Conservation (phyloP, 2,329 filamentous ascomycete species). For the Fusarium chlamydosporum region DNA sequence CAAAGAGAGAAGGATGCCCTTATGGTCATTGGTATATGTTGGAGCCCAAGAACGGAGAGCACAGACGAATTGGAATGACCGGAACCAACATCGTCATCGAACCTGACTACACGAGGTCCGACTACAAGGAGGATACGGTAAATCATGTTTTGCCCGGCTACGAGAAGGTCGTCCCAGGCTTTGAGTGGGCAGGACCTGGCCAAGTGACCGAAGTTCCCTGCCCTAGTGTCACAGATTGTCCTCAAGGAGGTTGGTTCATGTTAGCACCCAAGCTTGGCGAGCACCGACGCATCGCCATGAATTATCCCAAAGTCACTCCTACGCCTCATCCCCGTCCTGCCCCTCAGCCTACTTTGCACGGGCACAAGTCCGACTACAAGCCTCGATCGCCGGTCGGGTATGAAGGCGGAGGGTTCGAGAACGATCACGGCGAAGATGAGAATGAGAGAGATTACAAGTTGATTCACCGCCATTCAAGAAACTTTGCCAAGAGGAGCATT, state of each 20-base stretch:
- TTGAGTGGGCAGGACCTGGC: conserved; percentile 9
- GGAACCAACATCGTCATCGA: conserved; percentile 4
- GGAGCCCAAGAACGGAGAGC: conserved; percentile 8
- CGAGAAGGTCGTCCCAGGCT: conserved; percentile 9
- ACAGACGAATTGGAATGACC: conserved; percentile 3
- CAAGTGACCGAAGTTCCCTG: conserved; percentile 10
- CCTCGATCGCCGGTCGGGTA: not conserved
- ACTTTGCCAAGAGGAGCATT: not conserved
- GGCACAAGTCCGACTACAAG: not conserved
- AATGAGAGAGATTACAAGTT: not conserved
- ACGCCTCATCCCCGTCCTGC: not conserved
- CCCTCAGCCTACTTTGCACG: not conserved
- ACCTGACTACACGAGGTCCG: not conserved
- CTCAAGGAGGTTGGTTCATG: conserved; percentile 3
- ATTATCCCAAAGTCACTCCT: not conserved
- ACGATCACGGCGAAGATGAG: not conserved
- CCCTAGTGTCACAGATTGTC: not conserved
- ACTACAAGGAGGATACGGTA: conserved; percentile 3
- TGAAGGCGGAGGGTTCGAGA: not conserved
- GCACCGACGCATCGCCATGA: conserved; percentile 11
- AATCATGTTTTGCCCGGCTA: conserved; percentile 9
- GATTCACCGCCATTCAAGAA: not conserved
- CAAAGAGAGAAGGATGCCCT: not conserved
- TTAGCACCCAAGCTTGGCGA: conserved; percentile 2
- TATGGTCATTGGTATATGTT: conserved; percentile 10